Conservation (phyloP, 306 rosid genomes). For the Quercus dentata region DNA sequence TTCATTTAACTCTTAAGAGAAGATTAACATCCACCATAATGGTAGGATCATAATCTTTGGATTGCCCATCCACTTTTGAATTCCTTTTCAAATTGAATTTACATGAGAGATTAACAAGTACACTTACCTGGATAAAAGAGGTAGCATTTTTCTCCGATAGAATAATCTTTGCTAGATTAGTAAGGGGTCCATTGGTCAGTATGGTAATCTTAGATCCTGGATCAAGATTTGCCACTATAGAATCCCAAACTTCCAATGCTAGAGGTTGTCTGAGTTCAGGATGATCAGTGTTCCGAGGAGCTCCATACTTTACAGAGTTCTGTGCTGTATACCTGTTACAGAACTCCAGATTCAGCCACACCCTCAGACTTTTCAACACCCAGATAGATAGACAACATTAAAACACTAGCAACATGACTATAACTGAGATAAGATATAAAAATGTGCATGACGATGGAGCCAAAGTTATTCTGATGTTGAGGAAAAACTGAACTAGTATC, state of each 20-base stretch:
- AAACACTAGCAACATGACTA: too few species aligned
- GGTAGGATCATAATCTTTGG: too few species aligned
- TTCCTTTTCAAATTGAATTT: background rate
- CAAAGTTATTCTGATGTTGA: too few species aligned
- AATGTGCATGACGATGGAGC: too few species aligned
- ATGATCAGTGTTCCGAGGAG: slow-evolving; percentile 61
- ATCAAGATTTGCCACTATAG: slow-evolving; percentile 42
- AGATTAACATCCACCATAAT: too few species aligned
- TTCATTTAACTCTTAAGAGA: too few species aligned
- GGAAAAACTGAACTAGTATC: too few species aligned
- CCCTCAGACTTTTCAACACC: background rate
- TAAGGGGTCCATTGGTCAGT: slow-evolving; percentile 90
- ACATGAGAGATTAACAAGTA: background rate
- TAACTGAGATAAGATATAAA: too few species aligned
- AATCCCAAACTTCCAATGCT: slow-evolving; percentile 77
- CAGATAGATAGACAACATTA: background rate
- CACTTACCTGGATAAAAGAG: slow-evolving; percentile 62
- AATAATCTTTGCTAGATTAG: slow-evolving; percentile 71
- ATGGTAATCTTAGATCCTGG: slow-evolving; percentile 69
- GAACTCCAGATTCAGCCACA: slow-evolving; percentile 3
- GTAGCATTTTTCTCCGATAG: slow-evolving; percentile 36
- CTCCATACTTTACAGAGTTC: slow-evolving; percentile 52
- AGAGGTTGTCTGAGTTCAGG: slow-evolving; percentile 72
- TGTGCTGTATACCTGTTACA: slow-evolving; percentile 69
- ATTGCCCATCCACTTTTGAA: background rate